phyloP scores from a whole-genome alignment of 2,329 filamentous ascomycete species.

The Monosporascus sp. region DNA sequence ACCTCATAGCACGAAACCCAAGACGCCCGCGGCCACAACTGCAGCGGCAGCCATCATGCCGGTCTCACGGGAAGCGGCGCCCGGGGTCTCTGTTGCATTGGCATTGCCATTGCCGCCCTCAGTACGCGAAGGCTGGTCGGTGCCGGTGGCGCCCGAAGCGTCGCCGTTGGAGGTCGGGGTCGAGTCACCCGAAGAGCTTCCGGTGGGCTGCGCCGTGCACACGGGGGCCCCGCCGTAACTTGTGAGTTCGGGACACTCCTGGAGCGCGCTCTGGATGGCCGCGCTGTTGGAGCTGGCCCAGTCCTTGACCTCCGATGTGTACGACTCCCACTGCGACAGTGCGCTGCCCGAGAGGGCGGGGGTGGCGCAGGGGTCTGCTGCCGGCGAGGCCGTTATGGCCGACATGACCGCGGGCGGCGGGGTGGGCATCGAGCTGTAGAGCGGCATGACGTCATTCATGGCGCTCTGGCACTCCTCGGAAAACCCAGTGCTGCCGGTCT shows the following conservation, averaged over 20 bases:
- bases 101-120: background rate
- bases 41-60: constrained; percentile 12
- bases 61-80: constrained; percentile 14
- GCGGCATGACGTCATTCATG: constrained; percentile 7
- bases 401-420: constrained; percentile 13
- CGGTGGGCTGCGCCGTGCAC: constrained; percentile 6
- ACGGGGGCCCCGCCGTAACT: constrained; percentile 7
- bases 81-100: background rate
- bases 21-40: constrained; percentile 11
- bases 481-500: background rate
- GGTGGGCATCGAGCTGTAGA: constrained; percentile 14
- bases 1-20: constrained; percentile 10
- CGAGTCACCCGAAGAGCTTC: background rate
- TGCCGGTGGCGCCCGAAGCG: background rate
- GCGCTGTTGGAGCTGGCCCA: constrained; percentile 18
- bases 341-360: constrained; percentile 16
- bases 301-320: constrained; percentile 11
- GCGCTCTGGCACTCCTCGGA: constrained; percentile 14
- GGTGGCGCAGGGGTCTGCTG: constrained; percentile 16
- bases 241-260: constrained; percentile 13
- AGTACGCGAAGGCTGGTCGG: background rate
- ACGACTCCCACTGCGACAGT: constrained; percentile 13
- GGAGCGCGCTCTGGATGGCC: constrained; percentile 12
- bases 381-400: constrained; percentile 3
- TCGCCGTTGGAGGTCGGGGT: background rate